Evolutionary conservation across 2,329 filamentous ascomycete species (phyloP), one percentile per base, ranked within the genome.

Genomic region (Cladosporium austrohemisphaericum): DNA sequence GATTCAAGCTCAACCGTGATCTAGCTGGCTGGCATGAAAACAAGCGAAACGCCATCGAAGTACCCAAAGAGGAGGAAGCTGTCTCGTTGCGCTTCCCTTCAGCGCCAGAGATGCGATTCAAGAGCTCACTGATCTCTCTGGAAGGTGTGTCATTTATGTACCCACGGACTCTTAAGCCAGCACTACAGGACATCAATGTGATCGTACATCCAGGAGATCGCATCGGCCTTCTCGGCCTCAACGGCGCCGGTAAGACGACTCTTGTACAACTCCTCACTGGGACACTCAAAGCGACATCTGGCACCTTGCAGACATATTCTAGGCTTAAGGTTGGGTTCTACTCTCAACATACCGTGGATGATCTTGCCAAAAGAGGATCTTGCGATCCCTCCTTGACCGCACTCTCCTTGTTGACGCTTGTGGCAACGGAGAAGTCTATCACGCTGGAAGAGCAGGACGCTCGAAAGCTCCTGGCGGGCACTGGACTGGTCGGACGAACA

Each of bases 1-100:
- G 86, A 2, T 94, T 94, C 74, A 92, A 92, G 68, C 74, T 93
- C 26, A 93, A 88, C 60, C 75, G 86, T 10, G 88, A 94, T 58
- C 69, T 85, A 1, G 72, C 57, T 0, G 89, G 86, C 0, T 88
- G 65, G 31, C 78, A 85, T 25, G 55, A 76, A 5, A 78, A 71
- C 0, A 67, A 69, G 9, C 76, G 87, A 23, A 81, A 74, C 3
- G 86, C 83, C 4, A 86, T 94, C 51, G 86, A 90, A 3, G 74
- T 93, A 1, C 84, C 85, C 3, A 68, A 70, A 13, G 78, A 79
- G 40, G 78, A 81, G 50, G 44, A 57, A 32, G 54, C 56, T 4
- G 43, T 55, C 1, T 56, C 57, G 19, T 16, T 63, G 28, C 56
- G 66, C 3, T 67, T 88, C 5, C 84, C 84, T 1, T 75, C 80